phyloP scores from a whole-genome alignment of 352 stramenopile species.

The Phytophthora crassamura region DNA sequence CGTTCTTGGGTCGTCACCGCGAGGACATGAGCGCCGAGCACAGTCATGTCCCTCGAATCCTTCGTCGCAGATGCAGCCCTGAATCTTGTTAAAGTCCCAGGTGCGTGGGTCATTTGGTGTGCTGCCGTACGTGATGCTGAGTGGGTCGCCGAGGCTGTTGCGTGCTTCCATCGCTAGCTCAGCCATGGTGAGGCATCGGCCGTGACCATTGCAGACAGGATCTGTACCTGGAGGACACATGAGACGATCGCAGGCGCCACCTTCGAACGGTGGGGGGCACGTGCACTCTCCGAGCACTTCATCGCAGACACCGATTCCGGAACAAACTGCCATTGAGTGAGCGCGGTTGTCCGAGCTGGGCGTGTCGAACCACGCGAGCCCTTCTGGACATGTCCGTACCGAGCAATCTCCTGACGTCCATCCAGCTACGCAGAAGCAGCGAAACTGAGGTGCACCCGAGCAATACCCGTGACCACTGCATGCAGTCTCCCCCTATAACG shows the following conservation, averaged over 20 bases:
- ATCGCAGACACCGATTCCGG: slow-evolving; percentile 75
- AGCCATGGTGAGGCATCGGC: slow-evolving; percentile 73
- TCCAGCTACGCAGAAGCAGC: slow-evolving; percentile 66
- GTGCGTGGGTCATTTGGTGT: slow-evolving; percentile 73
- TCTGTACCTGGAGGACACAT: slow-evolving; percentile 64
- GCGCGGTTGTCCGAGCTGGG: slow-evolving; percentile 58
- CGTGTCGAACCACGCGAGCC: slow-evolving; percentile 77
- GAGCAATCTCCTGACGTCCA: slow-evolving; percentile 78
- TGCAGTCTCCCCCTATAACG: slow-evolving; percentile 51
- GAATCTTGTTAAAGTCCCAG: slow-evolving; percentile 91
- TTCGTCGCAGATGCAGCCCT: slow-evolving; percentile 88
- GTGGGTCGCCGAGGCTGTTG: slow-evolving; percentile 54
- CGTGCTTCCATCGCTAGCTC: slow-evolving; percentile 60
- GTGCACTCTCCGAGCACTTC: slow-evolving; percentile 63
- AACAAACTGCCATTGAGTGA: slow-evolving; percentile 63
- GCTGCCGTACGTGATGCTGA: slow-evolving; percentile 63
- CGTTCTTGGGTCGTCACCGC: slow-evolving; percentile 75
- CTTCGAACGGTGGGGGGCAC: slow-evolving; percentile 68
- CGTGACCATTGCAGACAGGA: slow-evolving; percentile 62
- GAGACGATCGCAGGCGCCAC: slow-evolving; percentile 75
- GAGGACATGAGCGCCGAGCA: slow-evolving; percentile 59
- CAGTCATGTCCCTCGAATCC: slow-evolving; percentile 90
- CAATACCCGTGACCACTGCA: slow-evolving; percentile 85
- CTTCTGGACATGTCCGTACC: slow-evolving; percentile 65
- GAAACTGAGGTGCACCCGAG: slow-evolving; percentile 68